phyloP scores from a whole-genome alignment of 2,329 filamentous ascomycete genomes.

The Colletotrichum sp. region DNA sequence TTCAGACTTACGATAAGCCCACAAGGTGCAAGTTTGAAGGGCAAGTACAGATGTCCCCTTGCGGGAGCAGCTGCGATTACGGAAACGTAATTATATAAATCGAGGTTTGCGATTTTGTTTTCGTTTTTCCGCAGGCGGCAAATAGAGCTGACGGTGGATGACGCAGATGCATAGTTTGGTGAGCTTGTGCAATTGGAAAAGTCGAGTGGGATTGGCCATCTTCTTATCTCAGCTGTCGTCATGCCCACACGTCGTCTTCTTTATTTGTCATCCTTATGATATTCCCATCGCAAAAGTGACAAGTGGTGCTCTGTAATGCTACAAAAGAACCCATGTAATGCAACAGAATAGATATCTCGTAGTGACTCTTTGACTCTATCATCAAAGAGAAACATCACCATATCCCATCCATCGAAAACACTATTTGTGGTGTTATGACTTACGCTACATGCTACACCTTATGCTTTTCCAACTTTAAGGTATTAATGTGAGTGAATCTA shows the following conservation, averaged over 20 bases:
- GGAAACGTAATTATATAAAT: neutral
- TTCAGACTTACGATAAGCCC: neutral
- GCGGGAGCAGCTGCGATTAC: neutral
- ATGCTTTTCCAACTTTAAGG: rapidly evolving
- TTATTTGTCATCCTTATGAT: rapidly evolving
- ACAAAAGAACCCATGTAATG: neutral
- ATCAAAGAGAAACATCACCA: no score
- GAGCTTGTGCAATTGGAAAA: neutral
- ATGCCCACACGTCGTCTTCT: rapidly evolving
- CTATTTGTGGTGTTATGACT: neutral
- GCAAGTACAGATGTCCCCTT: neutral
- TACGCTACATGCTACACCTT: neutral
- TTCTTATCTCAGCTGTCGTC: neutral
- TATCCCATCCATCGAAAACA: no score
- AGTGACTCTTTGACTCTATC: no score
- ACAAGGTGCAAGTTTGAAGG: rapidly evolving
- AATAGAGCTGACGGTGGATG: neutral
- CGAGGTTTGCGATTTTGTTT: neutral
- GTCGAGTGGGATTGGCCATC: rapidly evolving
- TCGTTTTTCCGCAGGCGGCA: neutral
- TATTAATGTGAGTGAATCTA: rapidly evolving
- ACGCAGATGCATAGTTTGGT: neutral
- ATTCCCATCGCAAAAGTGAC: rapidly evolving
- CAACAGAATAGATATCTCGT: no score
- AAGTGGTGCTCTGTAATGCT: rapidly evolving